Base-by-base conservation (phyloP, 345 rosid species). In the Kernera saxatilis region DNA sequence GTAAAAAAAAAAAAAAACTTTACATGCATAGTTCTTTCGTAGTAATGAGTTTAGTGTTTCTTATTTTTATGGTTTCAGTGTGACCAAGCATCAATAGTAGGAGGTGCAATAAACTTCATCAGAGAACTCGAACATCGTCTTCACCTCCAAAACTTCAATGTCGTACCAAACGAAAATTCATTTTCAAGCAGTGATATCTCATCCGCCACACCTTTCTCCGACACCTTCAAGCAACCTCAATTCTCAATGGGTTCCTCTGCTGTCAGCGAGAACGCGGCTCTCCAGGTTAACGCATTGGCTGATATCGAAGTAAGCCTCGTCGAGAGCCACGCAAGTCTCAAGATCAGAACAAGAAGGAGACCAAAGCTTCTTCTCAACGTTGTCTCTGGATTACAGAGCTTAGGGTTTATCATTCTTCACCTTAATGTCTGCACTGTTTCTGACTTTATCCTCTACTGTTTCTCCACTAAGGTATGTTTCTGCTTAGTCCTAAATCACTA, bases 311-410 rank as follows among this genome's bases (percentile, higher is more conserved):
- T 89, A 72, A 86, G 82, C 57, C 84, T 91, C 79, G 91, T 89
- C 17, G 98, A 91, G 72, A 81, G 85, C 68, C 95, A 93, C 66
- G 96, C 96, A 29, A 89, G 77, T 73, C 76, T 93, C 36, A 93
- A 85, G 67, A 89, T 93, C 74, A 84, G 96, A 77, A 77, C 91
- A 29, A 85, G 78, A 67, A 80, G 71, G 74, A 73, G 83, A 70
- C 87, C 96, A 5, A 90, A 84, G 69, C 93, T 84, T 83, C 91
- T 93, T 50, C 44, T 87, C 70, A 85, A 82, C 70, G 21, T 93
- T 33, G 88, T 86, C 40, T 79, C 96, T 9, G 91, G 90, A 29
- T 51, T 93, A 78, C 89, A 84, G 7, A 78, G 8, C 53, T 39
- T 91, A 83, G 78, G 94, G 39, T 84, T 93, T 64, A 80, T 84